Percentiles rank a stretch among this genome's conserved stretches.
Evolutionary conservation across 768 basidiomycete genomes (phyloP).

Genomic region (Russula foetens): DNA sequence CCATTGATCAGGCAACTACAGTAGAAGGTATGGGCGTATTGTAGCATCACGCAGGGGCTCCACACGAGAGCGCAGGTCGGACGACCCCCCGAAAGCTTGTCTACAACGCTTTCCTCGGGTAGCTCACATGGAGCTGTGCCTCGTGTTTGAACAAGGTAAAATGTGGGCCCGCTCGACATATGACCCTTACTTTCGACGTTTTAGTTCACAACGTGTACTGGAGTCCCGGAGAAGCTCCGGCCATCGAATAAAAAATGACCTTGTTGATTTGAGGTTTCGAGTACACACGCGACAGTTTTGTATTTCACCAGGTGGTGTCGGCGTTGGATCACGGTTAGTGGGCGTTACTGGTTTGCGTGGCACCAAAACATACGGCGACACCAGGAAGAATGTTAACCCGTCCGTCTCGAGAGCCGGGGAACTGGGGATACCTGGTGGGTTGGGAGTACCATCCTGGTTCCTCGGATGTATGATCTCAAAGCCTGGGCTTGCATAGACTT

Average conservation of each 20-base stretch:
- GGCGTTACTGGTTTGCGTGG: neutral
- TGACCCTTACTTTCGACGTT: neutral
- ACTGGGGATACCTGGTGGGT: neutral
- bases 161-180: neutral
- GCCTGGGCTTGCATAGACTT: conserved; percentile 1
- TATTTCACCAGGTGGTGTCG: neutral
- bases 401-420: neutral
- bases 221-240: neutral
- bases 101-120: neutral
- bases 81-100: too few relatives aligned
- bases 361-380: neutral
- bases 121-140: neutral
- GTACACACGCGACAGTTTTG: neutral
- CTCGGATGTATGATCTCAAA: neutral
- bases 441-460: neutral
- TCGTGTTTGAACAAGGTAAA: neutral
- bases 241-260: neutral
- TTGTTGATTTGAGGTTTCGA: neutral
- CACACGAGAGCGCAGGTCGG: neutral
- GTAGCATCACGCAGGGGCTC: neutral
- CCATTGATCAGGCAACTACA: neutral
- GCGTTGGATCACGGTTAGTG: neutral
- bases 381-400: neutral
- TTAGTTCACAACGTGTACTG: neutral
- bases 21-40: neutral